Percentiles rank a stretch among this genome's conserved stretches.
phyloP scores from a whole-genome alignment of 805 yeast genomes.

The Metschnikowia reukaufii region DNA sequence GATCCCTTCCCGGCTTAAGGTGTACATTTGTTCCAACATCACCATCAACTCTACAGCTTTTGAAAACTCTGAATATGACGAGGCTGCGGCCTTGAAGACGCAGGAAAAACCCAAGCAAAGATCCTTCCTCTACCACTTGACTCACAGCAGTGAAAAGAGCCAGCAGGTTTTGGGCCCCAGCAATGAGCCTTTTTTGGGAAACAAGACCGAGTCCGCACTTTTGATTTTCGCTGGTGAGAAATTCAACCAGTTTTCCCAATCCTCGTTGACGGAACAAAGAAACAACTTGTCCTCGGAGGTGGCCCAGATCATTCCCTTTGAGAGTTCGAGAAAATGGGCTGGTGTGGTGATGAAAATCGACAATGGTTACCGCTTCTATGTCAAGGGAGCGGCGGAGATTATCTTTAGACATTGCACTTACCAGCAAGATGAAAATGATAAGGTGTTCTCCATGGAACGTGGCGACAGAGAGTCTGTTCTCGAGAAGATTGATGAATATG shows the following conservation, averaged over 20 bases:
- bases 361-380: slow-evolving; percentile 55
- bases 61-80: slow-evolving; percentile 56
- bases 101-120: slow-evolving; percentile 30
- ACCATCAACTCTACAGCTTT: slow-evolving; percentile 87
- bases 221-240: slow-evolving; percentile 62
- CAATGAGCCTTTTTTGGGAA: slow-evolving; percentile 75
- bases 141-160: slow-evolving; percentile 19
- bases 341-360: slow-evolving; percentile 64
- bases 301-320: slow-evolving; percentile 83
- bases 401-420: slow-evolving; percentile 60
- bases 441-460: slow-evolving; percentile 30
- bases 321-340: slow-evolving; percentile 91
- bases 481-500: slow-evolving; percentile 51
- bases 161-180: slow-evolving; percentile 21
- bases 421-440: slow-evolving; percentile 28
- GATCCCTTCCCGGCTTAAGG: slow-evolving; percentile 24
- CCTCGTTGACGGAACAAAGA: slow-evolving; percentile 45
- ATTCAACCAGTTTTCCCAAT: slow-evolving; percentile 46
- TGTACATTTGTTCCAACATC: slow-evolving; percentile 52
- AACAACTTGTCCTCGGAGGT: slow-evolving; percentile 30
- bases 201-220: slow-evolving; percentile 92
- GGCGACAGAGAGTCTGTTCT: slow-evolving; percentile 28
- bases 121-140: slow-evolving; percentile 30
- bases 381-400: slow-evolving; percentile 96
- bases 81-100: slow-evolving; percentile 27